These are phyloP conservation scores for Sporothrix protearum DNA, from an alignment of 2,329 filamentous ascomycete species.

Conservation along the genomic window DNA sequence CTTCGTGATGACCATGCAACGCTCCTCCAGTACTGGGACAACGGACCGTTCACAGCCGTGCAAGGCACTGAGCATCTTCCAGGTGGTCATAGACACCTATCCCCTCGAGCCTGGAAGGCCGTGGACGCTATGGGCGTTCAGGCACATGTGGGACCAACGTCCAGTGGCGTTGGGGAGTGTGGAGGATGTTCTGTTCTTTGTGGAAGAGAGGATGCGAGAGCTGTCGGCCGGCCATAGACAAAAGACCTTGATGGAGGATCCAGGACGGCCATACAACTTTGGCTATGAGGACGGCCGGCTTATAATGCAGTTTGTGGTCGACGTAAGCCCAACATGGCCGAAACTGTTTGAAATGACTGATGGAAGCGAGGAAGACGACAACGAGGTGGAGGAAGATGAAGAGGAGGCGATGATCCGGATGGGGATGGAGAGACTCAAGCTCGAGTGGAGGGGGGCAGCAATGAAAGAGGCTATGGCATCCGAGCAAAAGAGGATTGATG, in stretches of 20 bases:
- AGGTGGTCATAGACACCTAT: neutral
- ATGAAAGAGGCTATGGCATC: neutral
- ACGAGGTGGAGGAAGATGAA: neutral
- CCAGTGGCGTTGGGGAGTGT: neutral
- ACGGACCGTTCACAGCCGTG: neutral
- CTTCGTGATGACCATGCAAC: neutral
- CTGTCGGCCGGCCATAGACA: neutral
- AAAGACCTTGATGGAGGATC: too few relatives aligned
- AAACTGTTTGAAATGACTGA: conserved; percentile 6
- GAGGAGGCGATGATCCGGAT: neutral
- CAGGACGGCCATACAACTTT: neutral
- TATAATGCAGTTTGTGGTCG: conserved; percentile 2
- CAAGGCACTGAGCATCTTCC: neutral
- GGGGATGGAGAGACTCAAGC: neutral
- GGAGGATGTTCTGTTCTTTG: neutral
- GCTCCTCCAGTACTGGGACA: neutral
- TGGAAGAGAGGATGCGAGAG: neutral
- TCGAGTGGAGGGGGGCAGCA: neutral
- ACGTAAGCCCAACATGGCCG: neutral
- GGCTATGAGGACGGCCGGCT: neutral
- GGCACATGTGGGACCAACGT: neutral
- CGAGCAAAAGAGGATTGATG: neutral
- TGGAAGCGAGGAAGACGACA: neutral
- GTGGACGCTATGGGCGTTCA: neutral
- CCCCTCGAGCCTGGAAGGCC: neutral